Base-by-base conservation (phyloP, 2,329 filamentous ascomycete species). In the Teratosphaeria gauchensis region DNA sequence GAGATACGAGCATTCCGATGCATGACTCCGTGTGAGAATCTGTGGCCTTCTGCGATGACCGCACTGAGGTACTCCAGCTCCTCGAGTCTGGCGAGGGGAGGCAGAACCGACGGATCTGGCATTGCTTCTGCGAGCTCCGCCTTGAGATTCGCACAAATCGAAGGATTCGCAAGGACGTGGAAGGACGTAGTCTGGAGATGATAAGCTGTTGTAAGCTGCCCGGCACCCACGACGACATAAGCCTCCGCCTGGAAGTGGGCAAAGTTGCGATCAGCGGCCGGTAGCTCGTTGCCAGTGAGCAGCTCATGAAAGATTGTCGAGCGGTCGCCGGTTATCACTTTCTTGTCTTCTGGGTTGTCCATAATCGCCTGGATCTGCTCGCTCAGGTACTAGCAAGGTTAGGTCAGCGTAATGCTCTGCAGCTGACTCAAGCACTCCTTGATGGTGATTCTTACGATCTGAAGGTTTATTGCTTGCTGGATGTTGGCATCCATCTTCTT, bases 221-320 rank as follows among this genome's bases (percentile, higher is more conserved):
- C 78, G 4, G 72, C 78, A 60, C 78, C 77, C 60, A 80, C 68
- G 56, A 80, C 67, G 0, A 73, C 72, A 62, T 75, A 72, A 1
- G 71, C 72, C 66, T 79, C 77, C n/a, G 78, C 74, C 35, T 71
- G 63, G 2, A 68, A 64, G 46, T 71, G 70, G 31, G 68, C 69
- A 28, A 72, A 68, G 11, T 73, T 76, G 51, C 59, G 61, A 30
- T 69, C 69, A 58, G 72, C 69, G 14, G 69, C 69, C 12, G 56
- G 33, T 16, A 60, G 53, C 51, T 38, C 35, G 3, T 56, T 21
- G 3, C 56, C 53, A 14, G 55, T 31, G 24, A 32, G 32, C 19
- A 60, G 57, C n/a, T 53, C 57, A 38, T 61, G 57, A 3, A 56
- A 42, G 30, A 58, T 46, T 9, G 57, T 53, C 12, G 48, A 54